Evolutionary conservation across 805 yeast genomes (phyloP).

Genomic region (Yamadazyma laniorum): DNA sequence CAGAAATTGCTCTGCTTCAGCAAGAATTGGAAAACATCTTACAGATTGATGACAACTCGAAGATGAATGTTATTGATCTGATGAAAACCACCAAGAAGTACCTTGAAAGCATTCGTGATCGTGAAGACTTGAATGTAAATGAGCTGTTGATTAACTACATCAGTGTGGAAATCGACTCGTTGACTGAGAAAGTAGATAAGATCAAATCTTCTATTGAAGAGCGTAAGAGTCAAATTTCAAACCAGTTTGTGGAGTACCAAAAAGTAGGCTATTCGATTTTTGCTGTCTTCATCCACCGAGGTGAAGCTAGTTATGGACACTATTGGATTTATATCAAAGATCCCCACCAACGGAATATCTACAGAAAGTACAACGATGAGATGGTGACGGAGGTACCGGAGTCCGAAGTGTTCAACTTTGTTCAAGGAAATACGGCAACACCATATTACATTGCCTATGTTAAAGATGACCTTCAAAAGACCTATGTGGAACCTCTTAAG

Average conservation of each 20-base stretch:
- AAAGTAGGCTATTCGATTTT: constrained; percentile 76
- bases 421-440: constrained; percentile 77
- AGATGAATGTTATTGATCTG: constrained; percentile 36
- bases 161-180: constrained; percentile 42
- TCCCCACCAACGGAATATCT: constrained; percentile 56
- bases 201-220: constrained; percentile 42
- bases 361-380: constrained; percentile 93
- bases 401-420: constrained; percentile 64
- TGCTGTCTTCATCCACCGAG: constrained; percentile 92
- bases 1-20: constrained; percentile 45
- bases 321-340: constrained; percentile 95
- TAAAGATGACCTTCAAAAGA: constrained; percentile 53
- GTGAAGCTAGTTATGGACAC: constrained; percentile 95
- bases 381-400: constrained; percentile 77
- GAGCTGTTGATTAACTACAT: constrained; percentile 49
- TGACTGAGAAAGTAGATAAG: constrained; percentile 45
- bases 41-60: constrained; percentile 37
- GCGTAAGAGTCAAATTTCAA: constrained; percentile 49
- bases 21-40: constrained; percentile 43
- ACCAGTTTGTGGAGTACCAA: constrained; percentile 61
- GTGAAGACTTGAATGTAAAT: constrained; percentile 29
- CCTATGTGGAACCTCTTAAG: constrained; percentile 63
- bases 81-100: constrained; percentile 57
- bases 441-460: constrained; percentile 91
- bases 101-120: constrained; percentile 43